Percentiles rank a stretch among this genome's conserved stretches.
Conservation (phyloP, 2,329 filamentous ascomycete genomes). For the Didymella exigua region DNA sequence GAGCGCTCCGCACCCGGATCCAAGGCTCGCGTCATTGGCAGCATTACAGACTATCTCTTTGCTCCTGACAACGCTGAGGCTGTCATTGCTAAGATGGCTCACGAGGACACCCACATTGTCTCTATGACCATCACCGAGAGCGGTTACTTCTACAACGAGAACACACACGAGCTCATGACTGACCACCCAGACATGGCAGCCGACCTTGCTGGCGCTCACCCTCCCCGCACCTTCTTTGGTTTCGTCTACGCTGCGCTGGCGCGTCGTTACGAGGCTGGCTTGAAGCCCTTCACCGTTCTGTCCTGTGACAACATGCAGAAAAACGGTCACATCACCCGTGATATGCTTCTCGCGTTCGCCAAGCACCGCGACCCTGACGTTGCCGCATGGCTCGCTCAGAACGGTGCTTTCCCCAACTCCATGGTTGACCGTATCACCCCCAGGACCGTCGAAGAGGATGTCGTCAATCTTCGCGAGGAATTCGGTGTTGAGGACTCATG, state of each 20-base stretch:
- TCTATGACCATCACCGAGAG: slow-evolving; percentile 40
- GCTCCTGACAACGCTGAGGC: slow-evolving; percentile 37
- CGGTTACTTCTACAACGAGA: slow-evolving; percentile 40
- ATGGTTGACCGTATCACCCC: slow-evolving; percentile 42
- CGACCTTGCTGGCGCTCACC: slow-evolving; percentile 29
- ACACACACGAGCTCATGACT: slow-evolving; percentile 34
- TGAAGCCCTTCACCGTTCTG: slow-evolving; percentile 37
- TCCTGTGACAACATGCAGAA: slow-evolving; percentile 43
- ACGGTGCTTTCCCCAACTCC: slow-evolving; percentile 40
- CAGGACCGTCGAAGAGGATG: slow-evolving; percentile 32
- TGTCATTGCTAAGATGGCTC: slow-evolving; percentile 38
- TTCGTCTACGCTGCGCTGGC: slow-evolving; percentile 35
- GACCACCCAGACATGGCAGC: slow-evolving; percentile 36
- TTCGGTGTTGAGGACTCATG: slow-evolving; percentile 35
- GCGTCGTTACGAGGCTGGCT: slow-evolving; percentile 32
- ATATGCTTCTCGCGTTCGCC: slow-evolving; percentile 34
- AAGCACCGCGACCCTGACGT: slow-evolving; percentile 32
- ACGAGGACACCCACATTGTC: slow-evolving; percentile 38
- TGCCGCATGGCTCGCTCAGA: slow-evolving; percentile 33
- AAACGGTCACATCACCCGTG: slow-evolving; percentile 36
- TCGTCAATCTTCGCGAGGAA: slow-evolving; percentile 25
- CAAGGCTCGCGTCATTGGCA: slow-evolving; percentile 32
- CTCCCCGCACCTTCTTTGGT: slow-evolving; percentile 36
- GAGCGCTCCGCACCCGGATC: slow-evolving; percentile 32
- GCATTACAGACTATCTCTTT: slow-evolving; percentile 39